Base-by-base conservation (phyloP, 1,284 basidiomycete species). In the Tilletia setariae region DNA sequence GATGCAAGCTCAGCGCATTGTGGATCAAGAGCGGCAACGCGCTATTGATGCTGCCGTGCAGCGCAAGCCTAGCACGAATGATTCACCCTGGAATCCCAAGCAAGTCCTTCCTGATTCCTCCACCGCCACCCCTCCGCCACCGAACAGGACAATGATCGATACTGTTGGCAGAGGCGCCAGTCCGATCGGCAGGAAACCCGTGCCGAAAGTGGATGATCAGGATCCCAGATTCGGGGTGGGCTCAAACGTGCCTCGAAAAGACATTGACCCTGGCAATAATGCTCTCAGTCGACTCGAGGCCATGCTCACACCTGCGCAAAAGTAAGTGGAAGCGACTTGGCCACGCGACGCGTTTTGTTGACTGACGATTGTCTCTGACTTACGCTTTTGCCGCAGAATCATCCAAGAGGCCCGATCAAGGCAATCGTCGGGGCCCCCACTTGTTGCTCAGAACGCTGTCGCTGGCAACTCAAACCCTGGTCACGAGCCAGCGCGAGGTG, bases 1-100 rank as follows among this genome's bases (percentile, higher is more conserved):
- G 71, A 69, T 74, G 1, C 75, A 77, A 59, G 79, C 79, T 8
- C 70, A 72, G 13, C 67, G 69, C n/a, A 78, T 81, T 51, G 75
- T 80, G 62, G 79, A 81, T 46, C 65, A 71, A 43, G 79, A 81
- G 67, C 68, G 76, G 9, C 67, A 70, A 51, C 40, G 68, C 16
- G 53, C 67, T 42, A 76, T 78, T 42, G 66, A 70, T 62, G 65
- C 47, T 7, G 67, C 69, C 1, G 65, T 23, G 0, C 69, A 15
- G 69, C 69, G 53, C 23, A 66, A 13, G 67, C 72, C 2, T 63
- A 65, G 28, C 69, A 71, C 59, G 67, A 21, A 15, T 63, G 61
- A 63, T 19, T 40, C 32, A 19, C 61, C 69, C 19, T 70, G 67
- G 66, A 23, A 19, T 8, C 69, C 69, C 25, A 21, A 46, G 25